A percentile compares a stretch with the other conserved stretches of the same genome.
Conservation (phyloP, 2,329 filamentous ascomycete species). For the Rhinocladiella similis region DNA sequence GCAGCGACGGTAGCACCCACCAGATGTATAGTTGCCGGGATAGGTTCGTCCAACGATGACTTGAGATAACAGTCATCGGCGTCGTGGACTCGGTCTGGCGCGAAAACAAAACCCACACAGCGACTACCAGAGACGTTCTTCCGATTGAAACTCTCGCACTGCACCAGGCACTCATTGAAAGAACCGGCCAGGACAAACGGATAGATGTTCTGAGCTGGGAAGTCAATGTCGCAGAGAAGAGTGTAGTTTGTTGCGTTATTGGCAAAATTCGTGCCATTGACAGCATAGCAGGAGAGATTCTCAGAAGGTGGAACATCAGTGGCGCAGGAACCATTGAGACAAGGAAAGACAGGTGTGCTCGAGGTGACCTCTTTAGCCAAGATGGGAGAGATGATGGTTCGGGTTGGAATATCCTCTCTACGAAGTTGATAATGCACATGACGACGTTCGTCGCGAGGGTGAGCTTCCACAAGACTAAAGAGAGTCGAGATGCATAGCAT, state of each 20-base stretch:
- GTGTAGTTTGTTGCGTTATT: slow-evolving; percentile 25
- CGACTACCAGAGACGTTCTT: slow-evolving; percentile 10
- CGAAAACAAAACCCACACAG: slow-evolving; percentile 32
- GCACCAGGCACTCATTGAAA: slow-evolving; percentile 30
- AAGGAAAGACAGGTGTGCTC: slow-evolving; percentile 9
- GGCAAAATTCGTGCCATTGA: slow-evolving; percentile 27
- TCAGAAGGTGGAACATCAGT: slow-evolving; percentile 2
- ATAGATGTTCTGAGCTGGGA: slow-evolving; percentile 28
- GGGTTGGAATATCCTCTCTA: slow-evolving; percentile 10
- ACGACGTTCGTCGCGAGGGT: slow-evolving; percentile 3
- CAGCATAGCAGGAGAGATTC: slow-evolving; percentile 22
- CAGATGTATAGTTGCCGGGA: slow-evolving; percentile 25
- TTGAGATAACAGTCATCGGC: slow-evolving; percentile 35
- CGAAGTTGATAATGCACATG: slow-evolving; percentile 10
- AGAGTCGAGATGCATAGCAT: slow-evolving; percentile 9
- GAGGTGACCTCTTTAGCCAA: slow-evolving; percentile 6
- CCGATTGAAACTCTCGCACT: slow-evolving; percentile 31
- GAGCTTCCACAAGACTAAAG: not conserved
- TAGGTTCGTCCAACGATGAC: slow-evolving; percentile 27
- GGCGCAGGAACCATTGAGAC: slow-evolving; percentile 9
- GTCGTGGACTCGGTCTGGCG: slow-evolving; percentile 26
- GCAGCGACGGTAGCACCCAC: slow-evolving; percentile 26
- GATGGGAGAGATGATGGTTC: slow-evolving; percentile 12
- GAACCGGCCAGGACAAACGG: slow-evolving; percentile 30
- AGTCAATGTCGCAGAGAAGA: slow-evolving; percentile 33